phyloP scores from a whole-genome alignment of 1,284 basidiomycete genomes.

The Pterulicium gracile region DNA sequence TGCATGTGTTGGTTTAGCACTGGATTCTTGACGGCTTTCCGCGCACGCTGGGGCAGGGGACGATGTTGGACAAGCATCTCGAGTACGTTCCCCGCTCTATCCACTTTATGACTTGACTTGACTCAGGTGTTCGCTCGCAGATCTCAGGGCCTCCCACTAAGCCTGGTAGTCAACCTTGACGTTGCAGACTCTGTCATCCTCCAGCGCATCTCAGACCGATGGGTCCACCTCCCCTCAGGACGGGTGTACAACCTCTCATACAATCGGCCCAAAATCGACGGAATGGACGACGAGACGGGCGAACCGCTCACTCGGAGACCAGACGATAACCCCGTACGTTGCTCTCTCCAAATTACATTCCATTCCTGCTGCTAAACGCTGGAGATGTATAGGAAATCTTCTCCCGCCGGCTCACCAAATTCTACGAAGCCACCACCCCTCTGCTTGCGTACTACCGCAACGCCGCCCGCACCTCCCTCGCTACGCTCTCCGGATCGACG shows the following conservation, averaged over 20 bases:
- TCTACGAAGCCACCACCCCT: constrained; percentile 84
- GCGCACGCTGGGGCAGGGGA: constrained; percentile 83
- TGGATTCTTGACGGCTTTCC: constrained; percentile 98
- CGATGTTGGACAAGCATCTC: constrained; percentile 71
- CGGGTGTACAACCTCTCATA: constrained; percentile 90
- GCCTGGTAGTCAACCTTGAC: constrained; percentile 84
- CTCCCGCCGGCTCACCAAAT: constrained; percentile 68
- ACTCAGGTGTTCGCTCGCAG: constrained; percentile 22
- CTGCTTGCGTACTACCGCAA: constrained; percentile 70
- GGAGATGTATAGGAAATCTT: constrained; percentile 62
- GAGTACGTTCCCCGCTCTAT: constrained; percentile 32
- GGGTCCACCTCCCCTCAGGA: constrained; percentile 89
- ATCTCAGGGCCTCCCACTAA: constrained; percentile 52
- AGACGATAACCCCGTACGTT: constrained; percentile 82
- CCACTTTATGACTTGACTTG: not conserved
- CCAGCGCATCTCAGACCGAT: constrained; percentile 84
- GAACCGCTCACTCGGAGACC: constrained; percentile 84
- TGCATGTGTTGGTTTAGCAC: constrained; percentile 31
- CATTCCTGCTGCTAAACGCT: constrained; percentile 3
- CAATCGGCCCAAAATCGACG: constrained; percentile 81
- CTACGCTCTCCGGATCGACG: constrained; percentile 70
- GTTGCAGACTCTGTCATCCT: constrained; percentile 89
- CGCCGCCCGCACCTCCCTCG: constrained; percentile 38
- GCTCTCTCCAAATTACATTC: constrained; percentile 5
- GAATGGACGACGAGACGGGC: constrained; percentile 87